Base-by-base conservation (phyloP, 495 filamentous ascomycete genomes). In the Penicillium waksmanii region DNA sequence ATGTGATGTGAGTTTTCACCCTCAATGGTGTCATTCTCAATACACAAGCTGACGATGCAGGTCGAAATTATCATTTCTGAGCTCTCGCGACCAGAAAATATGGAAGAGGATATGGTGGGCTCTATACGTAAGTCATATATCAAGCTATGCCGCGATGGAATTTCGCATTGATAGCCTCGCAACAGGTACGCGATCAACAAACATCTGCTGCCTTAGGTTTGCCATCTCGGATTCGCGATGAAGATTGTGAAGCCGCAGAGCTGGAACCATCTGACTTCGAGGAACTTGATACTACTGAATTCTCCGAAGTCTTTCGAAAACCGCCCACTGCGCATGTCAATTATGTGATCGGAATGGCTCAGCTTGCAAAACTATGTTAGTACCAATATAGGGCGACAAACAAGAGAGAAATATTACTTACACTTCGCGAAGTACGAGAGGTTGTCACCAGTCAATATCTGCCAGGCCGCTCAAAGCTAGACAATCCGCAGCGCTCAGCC, bases 71-170 rank as follows among this genome's bases (percentile, higher is more conserved):
- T 69, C 72, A 10, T 72, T 74, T 44, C 54, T 74, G 31, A 63
- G 65, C 17, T 13, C 65, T 8, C 64, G 62, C 12, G 71, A 76
- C 19, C 66, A 70, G 43, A 74, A 64, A 53, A 38, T 81, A 4
- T 71, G 77, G 64, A 80, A 79, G 55, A 53, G 77, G 19, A 79
- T 82, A 10, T 82, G 78, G 77, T 82, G 79, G 79, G 74, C 77
- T 58, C 53, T 79, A 48, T 81, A 80, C 65, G 77, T 79, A 60
- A 46, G 67, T 61, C 5, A n/a, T 4, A 6, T 11, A 38, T 38
- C 36, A 38, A 13, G 27, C 5, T 38, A 3, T 38, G 12, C 5
- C 18, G 8, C 31, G 12, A 36, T 21, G 12, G 21, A 43, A 15
- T 23, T 15, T 18, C 2, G 17, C 18, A 25, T 52, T 48, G 23